These are phyloP conservation scores for Aeschynomene evenia DNA, from an alignment of 306 rosid species.

Conservation along the genomic window DNA sequence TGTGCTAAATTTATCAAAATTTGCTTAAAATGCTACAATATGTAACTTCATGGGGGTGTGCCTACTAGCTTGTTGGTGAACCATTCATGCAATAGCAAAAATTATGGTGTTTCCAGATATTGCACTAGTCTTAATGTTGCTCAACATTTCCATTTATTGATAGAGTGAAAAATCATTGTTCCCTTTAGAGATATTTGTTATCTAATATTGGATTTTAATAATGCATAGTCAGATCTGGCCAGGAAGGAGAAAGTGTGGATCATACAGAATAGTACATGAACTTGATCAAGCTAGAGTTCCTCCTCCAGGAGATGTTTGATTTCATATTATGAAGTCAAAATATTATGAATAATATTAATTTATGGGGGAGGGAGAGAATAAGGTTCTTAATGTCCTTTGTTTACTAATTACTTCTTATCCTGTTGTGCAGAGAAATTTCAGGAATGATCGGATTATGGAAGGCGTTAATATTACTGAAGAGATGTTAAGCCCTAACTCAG, in stretches of 20 bases:
- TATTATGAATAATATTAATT: neutral
- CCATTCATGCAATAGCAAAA: neutral
- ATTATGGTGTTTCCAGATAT: neutral
- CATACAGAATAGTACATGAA: slow-evolving; percentile 6
- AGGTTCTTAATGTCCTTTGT: neutral
- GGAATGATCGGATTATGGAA: slow-evolving; percentile 57
- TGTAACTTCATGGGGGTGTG: neutral
- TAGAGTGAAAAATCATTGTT: neutral
- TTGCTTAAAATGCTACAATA: neutral
- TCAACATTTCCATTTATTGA: neutral
- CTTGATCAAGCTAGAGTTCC: neutral
- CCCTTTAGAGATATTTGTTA: slow-evolving; percentile 12
- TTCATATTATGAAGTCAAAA: neutral
- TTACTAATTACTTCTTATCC: neutral
- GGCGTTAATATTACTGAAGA: slow-evolving; percentile 67
- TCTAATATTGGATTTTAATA: neutral
- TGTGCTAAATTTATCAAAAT: neutral
- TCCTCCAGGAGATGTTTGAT: slow-evolving; percentile 10
- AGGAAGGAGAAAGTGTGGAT: neutral
- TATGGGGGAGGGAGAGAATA: neutral
- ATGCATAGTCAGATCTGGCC: neutral
- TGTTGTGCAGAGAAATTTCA: slow-evolving; percentile 50
- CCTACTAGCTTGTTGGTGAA: slow-evolving; percentile 11
- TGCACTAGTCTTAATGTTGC: neutral
- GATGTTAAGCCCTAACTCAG: slow-evolving; percentile 62